Evolutionary conservation across 179 eudicot species (phyloP).

Genomic region (Heliamphora pulchella): DNA sequence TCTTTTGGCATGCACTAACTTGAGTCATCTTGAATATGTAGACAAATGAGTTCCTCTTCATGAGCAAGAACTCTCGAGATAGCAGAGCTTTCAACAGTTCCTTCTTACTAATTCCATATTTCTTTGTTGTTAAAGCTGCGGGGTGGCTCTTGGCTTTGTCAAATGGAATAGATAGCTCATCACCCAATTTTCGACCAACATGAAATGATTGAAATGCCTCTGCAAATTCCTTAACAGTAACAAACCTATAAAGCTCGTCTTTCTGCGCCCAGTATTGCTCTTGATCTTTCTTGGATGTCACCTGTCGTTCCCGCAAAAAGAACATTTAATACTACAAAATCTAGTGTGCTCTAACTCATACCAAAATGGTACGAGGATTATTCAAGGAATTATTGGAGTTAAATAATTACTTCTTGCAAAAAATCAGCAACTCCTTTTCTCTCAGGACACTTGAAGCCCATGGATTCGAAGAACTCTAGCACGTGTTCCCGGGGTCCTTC

Average conservation of each 20-base stretch:
- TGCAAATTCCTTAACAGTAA: conserved; percentile 20
- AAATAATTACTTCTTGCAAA: conserved; percentile 41
- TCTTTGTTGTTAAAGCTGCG: conserved; percentile 22
- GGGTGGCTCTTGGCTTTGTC: conserved; percentile 29
- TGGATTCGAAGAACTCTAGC: conserved; percentile 56
- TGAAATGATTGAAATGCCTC: conserved; percentile 26
- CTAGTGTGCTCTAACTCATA: background rate
- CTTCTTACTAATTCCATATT: conserved; percentile 20
- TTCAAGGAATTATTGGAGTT: background rate
- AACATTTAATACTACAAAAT: background rate
- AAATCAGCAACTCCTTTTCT: conserved; percentile 52
- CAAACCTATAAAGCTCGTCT: conserved; percentile 19
- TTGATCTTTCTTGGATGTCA: conserved; percentile 30
- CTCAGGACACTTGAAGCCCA: conserved; percentile 69
- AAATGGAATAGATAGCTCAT: conserved; percentile 23
- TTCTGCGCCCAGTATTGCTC: conserved; percentile 22
- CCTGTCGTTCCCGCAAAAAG: conserved; percentile 17
- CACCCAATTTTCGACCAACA: conserved; percentile 12
- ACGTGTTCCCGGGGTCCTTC: conserved; percentile 66
- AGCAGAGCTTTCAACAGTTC: conserved; percentile 25
- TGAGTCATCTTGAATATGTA: conserved; percentile 26
- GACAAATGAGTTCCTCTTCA: conserved; percentile 40
- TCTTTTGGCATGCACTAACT: conserved; percentile 5
- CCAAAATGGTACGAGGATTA: background rate
- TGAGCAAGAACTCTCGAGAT: conserved; percentile 31